Evolutionary conservation across 2,329 filamentous ascomycete species (phyloP).

Genomic region (Cladophialophora chaetospira): DNA sequence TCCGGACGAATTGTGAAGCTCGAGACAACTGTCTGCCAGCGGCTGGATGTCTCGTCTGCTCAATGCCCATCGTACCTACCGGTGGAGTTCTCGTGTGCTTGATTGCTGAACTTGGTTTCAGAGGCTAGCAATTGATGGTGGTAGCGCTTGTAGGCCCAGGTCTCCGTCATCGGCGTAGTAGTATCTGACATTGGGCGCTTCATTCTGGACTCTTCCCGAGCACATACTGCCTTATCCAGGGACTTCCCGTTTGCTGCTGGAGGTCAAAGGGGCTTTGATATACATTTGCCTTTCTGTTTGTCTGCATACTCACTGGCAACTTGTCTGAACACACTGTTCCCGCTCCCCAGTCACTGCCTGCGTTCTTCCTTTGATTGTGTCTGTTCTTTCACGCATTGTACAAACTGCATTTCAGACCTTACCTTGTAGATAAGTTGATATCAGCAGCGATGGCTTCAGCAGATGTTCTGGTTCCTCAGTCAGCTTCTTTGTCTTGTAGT

Average conservation of each 20-base stretch:
- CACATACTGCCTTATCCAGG: slow-evolving; percentile 11
- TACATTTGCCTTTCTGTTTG: neutral
- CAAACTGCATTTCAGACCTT: too few relatives aligned
- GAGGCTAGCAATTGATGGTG: slow-evolving; percentile 3
- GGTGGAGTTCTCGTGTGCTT: slow-evolving; percentile 19
- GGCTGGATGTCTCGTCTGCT: neutral
- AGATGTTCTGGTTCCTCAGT: slow-evolving; percentile 20
- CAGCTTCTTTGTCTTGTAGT: slow-evolving; percentile 7
- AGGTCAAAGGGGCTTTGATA: slow-evolving; percentile 9
- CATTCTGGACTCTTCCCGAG: neutral
- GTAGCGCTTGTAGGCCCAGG: neutral
- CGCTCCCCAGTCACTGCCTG: neutral
- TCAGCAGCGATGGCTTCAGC: slow-evolving; percentile 24
- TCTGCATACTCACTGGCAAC: neutral
- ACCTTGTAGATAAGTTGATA: neutral
- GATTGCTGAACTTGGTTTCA: slow-evolving; percentile 1
- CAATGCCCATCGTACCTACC: slow-evolving; percentile 10
- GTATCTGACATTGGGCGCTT: neutral
- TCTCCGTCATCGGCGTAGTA: neutral
- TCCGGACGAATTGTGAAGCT: slow-evolving; percentile 17
- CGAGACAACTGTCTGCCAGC: slow-evolving; percentile 3
- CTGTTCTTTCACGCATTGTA: neutral
- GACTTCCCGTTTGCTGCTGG: slow-evolving; percentile 9
- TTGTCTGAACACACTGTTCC: neutral
- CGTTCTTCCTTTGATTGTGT: neutral